A percentile compares a stretch with the other conserved stretches of the same genome.
Evolutionary conservation across 2,329 filamentous ascomycete species (phyloP).

Genomic region (Myrmaecium sp.): DNA sequence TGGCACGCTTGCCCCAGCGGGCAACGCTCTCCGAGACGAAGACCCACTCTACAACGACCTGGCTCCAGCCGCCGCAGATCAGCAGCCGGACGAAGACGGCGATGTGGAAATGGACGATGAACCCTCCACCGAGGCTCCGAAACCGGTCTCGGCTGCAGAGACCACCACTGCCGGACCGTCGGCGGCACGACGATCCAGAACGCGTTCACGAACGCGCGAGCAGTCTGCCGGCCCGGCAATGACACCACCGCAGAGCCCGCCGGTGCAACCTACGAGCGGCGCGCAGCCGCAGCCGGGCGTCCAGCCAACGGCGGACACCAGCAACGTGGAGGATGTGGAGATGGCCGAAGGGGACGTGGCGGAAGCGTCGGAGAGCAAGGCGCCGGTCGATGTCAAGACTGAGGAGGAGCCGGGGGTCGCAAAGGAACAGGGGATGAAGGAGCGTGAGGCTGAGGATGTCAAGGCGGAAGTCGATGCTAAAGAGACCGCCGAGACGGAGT

Average conservation of each 20-base stretch:
- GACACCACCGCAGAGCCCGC: constrained; percentile 1
- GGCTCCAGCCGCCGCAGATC: background rate
- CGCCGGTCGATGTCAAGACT: too few relatives aligned
- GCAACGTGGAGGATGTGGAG: constrained; percentile 2
- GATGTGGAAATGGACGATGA: constrained; percentile 9
- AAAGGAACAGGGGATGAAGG: constrained; percentile 3
- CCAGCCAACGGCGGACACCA: constrained; percentile 2
- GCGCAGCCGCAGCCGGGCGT: constrained; percentile 1
- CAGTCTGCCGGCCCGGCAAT: background rate
- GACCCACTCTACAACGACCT: constrained; percentile 1
- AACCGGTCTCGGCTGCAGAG: constrained; percentile 1
- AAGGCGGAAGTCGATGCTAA: constrained; percentile 1
- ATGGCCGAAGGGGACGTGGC: constrained; percentile 3
- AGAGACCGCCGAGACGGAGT: background rate
- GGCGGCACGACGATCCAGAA: constrained; percentile 3
- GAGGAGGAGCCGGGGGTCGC: constrained; percentile 2
- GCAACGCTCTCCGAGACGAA: constrained; percentile 1
- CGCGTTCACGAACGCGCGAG: background rate
- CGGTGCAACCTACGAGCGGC: background rate
- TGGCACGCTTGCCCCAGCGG: constrained; percentile 1
- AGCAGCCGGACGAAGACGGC: constrained; percentile 2
- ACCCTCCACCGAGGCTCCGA: background rate
- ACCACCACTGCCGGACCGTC: constrained; percentile 2
- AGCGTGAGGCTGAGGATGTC: constrained; percentile 3
- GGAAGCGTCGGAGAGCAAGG: too few relatives aligned